Base-by-base conservation (phyloP, 2,329 filamentous ascomycete species). In the Fusarium circinatum region DNA sequence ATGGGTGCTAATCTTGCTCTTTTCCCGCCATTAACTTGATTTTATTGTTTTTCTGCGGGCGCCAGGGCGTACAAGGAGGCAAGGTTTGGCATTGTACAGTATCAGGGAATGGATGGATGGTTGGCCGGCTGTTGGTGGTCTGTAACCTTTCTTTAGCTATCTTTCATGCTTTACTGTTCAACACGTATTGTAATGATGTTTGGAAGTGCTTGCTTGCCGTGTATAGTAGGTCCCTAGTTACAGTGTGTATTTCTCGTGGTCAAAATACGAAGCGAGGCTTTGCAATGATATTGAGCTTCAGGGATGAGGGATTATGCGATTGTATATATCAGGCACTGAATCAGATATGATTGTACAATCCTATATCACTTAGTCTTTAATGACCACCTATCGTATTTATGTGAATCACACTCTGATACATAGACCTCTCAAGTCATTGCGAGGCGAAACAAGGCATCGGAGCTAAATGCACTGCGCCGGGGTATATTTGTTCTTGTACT, bases 51-150 rank as follows among this genome's bases (percentile, higher is more conserved):
- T 48, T 66, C 56, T 59, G 36, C 64, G 38, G 72, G 72, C 60
- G 71, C 45, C 47, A 39, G 47, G 71, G 72, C 72, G 72, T 72
- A 74, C n/a, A 64, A 60, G 51, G 68, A 59, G 30, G 30, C n/a
- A 48, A 60, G 60, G 66, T 28, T 58, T 52, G 54, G 71, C 68
- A 74, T 73, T 75, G 68, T 74, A 72, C 54, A 73, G 68, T 70
- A 70, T 54, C 57, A 49, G 60, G 70, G 45, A 65, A 51, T 45
- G 68, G 42, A 57, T 60, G 63, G 45, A 45, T 38, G 65, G 65
- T 56, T 58, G 44, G 68, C 54, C 51, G 71, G 57, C 36, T 61
- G 60, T 60, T 44, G 57, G 64, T 51, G 48, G 58, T 60, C 26
- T 60, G 62, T 65, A 52, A 48, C 55, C 71, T 56, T 73, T 65